These are phyloP conservation scores for Neonectria neomacrospora DNA, from an alignment of 2,329 filamentous ascomycete genomes.

Conservation along the genomic window DNA sequence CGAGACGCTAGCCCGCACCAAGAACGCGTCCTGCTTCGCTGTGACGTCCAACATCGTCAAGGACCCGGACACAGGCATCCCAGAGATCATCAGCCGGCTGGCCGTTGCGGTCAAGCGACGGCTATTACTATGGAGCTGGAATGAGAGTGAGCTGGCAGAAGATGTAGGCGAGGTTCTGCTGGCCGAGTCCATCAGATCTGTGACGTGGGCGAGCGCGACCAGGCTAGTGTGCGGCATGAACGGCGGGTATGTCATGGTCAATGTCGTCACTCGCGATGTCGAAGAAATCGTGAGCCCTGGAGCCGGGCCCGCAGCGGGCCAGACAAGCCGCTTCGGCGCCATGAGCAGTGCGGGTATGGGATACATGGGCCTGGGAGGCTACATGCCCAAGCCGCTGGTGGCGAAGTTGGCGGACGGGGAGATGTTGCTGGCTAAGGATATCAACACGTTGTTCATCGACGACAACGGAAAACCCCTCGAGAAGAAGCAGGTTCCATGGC, in stretches of 20 bases:
- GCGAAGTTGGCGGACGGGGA: slow-evolving; percentile 84
- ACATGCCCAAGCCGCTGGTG: slow-evolving; percentile 89
- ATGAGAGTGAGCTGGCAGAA: slow-evolving; percentile 85
- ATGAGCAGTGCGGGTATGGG: slow-evolving; percentile 90
- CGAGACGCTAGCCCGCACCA: slow-evolving; percentile 82
- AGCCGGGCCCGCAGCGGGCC: slow-evolving; percentile 70
- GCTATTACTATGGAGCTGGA: slow-evolving; percentile 93
- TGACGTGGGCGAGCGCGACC: slow-evolving; percentile 91
- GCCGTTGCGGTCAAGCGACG: slow-evolving; percentile 94
- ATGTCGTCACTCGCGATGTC: slow-evolving; percentile 78
- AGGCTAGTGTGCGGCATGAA: slow-evolving; percentile 92
- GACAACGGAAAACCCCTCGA: slow-evolving; percentile 83
- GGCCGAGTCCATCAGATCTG: slow-evolving; percentile 83
- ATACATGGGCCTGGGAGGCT: slow-evolving; percentile 93
- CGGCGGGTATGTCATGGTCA: slow-evolving; percentile 88
- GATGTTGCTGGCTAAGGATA: slow-evolving; percentile 94
- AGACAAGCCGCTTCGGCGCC: slow-evolving; percentile 81
- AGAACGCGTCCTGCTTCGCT: slow-evolving; percentile 89
- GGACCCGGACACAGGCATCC: slow-evolving; percentile 86
- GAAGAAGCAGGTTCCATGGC: slow-evolving; percentile 92
- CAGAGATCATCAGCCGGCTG: slow-evolving; percentile 89
- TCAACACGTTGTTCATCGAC: slow-evolving; percentile 93
- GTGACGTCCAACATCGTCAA: slow-evolving; percentile 96
- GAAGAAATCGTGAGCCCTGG: slow-evolving; percentile 84
- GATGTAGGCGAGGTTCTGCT: slow-evolving; percentile 82